Evolutionary conservation across 2,329 filamentous ascomycete species (phyloP).

Genomic region (Fusarium sp.): DNA sequence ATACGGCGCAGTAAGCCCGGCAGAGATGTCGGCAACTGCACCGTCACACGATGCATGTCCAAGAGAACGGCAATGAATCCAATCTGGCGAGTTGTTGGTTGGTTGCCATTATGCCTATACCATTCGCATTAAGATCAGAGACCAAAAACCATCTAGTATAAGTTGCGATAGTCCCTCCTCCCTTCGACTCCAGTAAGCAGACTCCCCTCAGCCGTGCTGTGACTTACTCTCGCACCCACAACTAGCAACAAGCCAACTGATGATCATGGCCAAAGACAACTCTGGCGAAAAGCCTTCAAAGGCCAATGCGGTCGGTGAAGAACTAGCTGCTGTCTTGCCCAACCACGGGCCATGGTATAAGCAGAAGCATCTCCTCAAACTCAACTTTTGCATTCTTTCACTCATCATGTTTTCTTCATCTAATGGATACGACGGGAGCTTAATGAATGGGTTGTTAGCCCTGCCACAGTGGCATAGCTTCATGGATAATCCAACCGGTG

Average conservation of each 20-base stretch:
- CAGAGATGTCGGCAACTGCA: not conserved
- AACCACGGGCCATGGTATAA: constrained; percentile 31
- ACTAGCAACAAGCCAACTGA: not conserved
- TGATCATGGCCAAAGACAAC: not conserved
- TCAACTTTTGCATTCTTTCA: constrained; percentile 26
- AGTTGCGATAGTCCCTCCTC: not conserved
- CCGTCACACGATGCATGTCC: not conserved
- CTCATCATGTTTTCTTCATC: constrained; percentile 18
- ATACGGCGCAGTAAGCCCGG: not conserved
- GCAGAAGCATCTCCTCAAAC: constrained; percentile 19
- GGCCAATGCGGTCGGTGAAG: constrained; percentile 11
- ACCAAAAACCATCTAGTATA: not conserved
- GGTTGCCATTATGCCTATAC: not conserved
- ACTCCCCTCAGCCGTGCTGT: not conserved
- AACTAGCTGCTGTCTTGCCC: constrained; percentile 23
- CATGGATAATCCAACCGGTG: constrained; percentile 24
- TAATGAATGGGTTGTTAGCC: constrained; percentile 14
- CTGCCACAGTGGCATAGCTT: constrained; percentile 25
- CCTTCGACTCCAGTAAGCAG: not conserved
- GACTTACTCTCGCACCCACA: not conserved
- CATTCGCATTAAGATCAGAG: not conserved
- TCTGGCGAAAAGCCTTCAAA: not conserved
- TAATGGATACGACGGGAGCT: constrained; percentile 15
- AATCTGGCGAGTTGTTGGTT: not conserved
- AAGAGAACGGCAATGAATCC: not conserved